Evolutionary conservation across 306 rosid genomes (phyloP).

Genomic region (Trifolium subterraneum): DNA sequence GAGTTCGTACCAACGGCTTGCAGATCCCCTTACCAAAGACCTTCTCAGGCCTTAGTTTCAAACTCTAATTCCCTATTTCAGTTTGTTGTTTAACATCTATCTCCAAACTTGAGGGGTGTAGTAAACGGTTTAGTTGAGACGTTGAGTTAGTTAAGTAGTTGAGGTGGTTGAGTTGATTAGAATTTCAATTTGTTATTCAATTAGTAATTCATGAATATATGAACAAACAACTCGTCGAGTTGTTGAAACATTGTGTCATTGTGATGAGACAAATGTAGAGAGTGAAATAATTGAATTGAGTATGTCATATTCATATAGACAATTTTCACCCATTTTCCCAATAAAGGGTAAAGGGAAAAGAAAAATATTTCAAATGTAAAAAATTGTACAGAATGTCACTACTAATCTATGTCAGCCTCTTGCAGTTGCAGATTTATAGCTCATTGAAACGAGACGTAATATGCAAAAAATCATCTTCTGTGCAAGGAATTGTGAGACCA

Average conservation of each 20-base stretch:
- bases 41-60: background rate
- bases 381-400: background rate
- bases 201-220: background rate
- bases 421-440: background rate
- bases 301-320: too few species aligned
- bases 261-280: too few species aligned
- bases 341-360: conserved; percentile 10
- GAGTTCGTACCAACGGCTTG: too few species aligned
- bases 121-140: background rate
- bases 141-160: too few species aligned
- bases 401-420: background rate
- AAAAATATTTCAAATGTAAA: background rate
- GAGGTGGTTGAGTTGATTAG: too few species aligned
- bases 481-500: conserved; percentile 11
- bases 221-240: too few species aligned
- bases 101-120: background rate
- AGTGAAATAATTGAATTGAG: too few species aligned
- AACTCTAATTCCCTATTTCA: background rate
- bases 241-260: too few species aligned
- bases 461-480: background rate
- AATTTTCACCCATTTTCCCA: background rate
- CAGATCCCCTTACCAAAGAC: background rate
- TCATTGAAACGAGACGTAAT: conserved; percentile 18
- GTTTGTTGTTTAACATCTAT: background rate
- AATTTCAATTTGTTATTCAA: background rate